These are phyloP conservation scores for Leucogyrophana mollusca DNA, from an alignment of 768 basidiomycete species.

Conservation along the genomic window DNA sequence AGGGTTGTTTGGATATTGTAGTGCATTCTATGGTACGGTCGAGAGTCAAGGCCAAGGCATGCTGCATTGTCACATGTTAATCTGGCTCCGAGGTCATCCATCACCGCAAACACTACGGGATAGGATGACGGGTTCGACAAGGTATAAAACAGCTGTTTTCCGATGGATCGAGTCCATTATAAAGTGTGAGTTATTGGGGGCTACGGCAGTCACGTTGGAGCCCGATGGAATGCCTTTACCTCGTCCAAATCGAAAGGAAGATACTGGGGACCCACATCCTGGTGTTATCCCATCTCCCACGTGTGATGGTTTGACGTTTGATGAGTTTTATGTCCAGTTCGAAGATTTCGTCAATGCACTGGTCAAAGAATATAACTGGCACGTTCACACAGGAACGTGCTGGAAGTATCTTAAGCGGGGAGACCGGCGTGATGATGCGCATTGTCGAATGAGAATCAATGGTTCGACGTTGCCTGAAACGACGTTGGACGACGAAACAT, in stretches of 20 bases:
- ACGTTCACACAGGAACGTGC: slow-evolving; percentile 8
- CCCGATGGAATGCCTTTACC: not conserved
- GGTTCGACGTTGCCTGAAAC: slow-evolving; percentile 1
- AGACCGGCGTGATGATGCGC: not conserved
- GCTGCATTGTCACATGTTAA: slow-evolving; percentile 38
- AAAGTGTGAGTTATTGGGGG: slow-evolving; percentile 6
- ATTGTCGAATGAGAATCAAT: slow-evolving; percentile 2
- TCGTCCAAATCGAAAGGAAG: not conserved
- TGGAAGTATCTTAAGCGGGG: slow-evolving; percentile 12
- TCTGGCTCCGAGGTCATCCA: slow-evolving; percentile 29
- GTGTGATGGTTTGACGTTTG: not conserved
- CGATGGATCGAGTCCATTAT: slow-evolving; percentile 1
- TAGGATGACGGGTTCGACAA: not conserved
- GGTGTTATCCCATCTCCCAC: not conserved
- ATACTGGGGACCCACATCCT: not conserved
- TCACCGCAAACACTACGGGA: not conserved
- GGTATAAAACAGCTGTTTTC: not conserved
- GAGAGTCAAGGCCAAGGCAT: slow-evolving; percentile 40
- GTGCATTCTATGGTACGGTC: slow-evolving; percentile 35
- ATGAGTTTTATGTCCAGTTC: not conserved
- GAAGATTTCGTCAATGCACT: slow-evolving; percentile 5
- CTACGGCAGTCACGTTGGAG: not conserved
- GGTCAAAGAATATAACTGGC: slow-evolving; percentile 9
- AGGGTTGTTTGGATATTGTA: slow-evolving; percentile 32
- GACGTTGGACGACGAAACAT: slow-evolving; percentile 4